These are phyloP conservation scores for Massariosphaeria phaeospora DNA, from an alignment of 495 filamentous ascomycete genomes.

Conservation along the genomic window DNA sequence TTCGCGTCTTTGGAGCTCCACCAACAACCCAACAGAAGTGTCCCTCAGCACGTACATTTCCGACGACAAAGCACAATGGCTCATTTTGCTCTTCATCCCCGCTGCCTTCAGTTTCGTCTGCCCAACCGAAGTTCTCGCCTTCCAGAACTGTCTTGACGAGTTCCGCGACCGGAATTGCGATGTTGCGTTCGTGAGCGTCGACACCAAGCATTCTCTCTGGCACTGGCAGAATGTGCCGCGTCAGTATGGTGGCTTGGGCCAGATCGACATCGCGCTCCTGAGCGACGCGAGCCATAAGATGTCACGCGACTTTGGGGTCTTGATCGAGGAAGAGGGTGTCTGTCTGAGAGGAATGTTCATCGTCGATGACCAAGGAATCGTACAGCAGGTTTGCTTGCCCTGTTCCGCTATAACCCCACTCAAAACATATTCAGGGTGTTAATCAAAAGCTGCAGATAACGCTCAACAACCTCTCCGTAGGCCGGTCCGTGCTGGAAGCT, in stretches of 20 bases:
- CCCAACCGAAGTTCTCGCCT: conserved; percentile 32
- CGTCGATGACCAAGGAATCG: conserved; percentile 14
- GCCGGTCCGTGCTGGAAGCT: conserved; percentile 26
- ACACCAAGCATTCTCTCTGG: conserved; percentile 29
- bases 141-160: conserved; percentile 26
- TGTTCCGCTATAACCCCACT: background rate
- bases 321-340: conserved; percentile 28
- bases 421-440: no score
- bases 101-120: conserved; percentile 32
- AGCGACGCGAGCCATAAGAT: conserved; percentile 30
- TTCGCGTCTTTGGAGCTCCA: background rate
- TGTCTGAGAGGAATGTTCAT: conserved; percentile 30
- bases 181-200: conserved; percentile 39
- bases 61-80: conserved; percentile 10
- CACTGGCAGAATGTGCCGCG: conserved; percentile 28
- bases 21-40: conserved; percentile 8
- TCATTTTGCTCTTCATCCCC: conserved; percentile 30
- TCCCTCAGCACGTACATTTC: conserved; percentile 18
- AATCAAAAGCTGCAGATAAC: conserved; percentile 7
- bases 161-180: conserved; percentile 21
- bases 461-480: conserved; percentile 26
- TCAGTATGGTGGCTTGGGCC: conserved; percentile 25
- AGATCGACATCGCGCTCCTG: conserved; percentile 24
- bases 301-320: conserved; percentile 26
- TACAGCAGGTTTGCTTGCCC: conserved; percentile 20